Conservation (phyloP, 2,329 filamentous ascomycete genomes). For the Diaporthe caulivora region DNA sequence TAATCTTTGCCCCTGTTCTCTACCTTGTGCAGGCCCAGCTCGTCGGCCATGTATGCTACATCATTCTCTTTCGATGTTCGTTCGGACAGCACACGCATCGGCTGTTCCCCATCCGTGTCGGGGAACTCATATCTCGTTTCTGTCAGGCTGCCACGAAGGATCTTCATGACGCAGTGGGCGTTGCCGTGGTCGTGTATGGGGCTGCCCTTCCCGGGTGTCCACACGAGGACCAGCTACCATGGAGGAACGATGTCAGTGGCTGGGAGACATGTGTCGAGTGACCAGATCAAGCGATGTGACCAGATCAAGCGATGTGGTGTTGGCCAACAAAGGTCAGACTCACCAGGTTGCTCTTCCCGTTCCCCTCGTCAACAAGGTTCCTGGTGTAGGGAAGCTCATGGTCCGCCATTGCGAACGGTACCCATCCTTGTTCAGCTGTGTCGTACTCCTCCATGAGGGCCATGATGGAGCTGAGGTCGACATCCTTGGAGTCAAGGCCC, state of each 20-base stretch:
- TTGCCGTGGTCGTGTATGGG: conserved; percentile 91
- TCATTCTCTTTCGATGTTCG: conserved; percentile 77
- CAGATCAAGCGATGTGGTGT: background rate
- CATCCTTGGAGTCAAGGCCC: conserved; percentile 84
- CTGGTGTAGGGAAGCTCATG: conserved; percentile 80
- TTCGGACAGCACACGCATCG: conserved; percentile 75
- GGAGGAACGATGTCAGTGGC: conserved; percentile 33
- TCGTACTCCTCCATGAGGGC: conserved; percentile 80
- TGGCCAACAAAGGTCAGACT: conserved; percentile 40
- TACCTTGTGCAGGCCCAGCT: conserved; percentile 87
- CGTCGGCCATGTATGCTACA: conserved; percentile 92
- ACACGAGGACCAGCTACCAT: conserved; percentile 83
- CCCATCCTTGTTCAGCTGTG: conserved; percentile 79
- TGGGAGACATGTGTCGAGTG: conserved; percentile 26
- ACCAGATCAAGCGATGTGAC: background rate
- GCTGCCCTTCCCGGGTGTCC: conserved; percentile 86
- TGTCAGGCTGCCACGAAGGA: conserved; percentile 81
- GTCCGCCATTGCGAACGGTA: conserved; percentile 80
- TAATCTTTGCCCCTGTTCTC: conserved; percentile 80
- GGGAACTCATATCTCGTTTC: conserved; percentile 88
- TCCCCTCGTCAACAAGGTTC: conserved; percentile 91
- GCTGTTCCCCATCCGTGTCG: conserved; percentile 57
- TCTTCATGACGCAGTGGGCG: conserved; percentile 93
- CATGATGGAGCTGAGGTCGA: conserved; percentile 80
- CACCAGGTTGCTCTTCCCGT: conserved; percentile 71